Evolutionary conservation across 768 basidiomycete genomes (phyloP), one percentile per base, ranked within the genome.

Genomic region (Phanerochaete sordida): DNA sequence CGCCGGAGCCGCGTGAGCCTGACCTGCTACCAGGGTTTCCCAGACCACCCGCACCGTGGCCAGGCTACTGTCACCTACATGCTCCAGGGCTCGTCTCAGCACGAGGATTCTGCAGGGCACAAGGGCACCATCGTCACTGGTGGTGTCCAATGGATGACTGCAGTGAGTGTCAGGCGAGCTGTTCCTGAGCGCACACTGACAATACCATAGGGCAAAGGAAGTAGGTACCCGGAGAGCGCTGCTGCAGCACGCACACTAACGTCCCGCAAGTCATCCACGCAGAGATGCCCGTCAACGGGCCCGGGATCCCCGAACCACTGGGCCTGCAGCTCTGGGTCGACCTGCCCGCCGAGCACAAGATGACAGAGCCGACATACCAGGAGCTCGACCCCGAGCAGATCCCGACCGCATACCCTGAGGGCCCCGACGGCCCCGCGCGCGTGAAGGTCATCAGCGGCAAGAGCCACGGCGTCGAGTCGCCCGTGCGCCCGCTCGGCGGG

Each of bases 131-230:
- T 92, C 55, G 73, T 83, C 43, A 69, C 86, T 9, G 95, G 95
- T 3, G 96, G 94, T 51, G 87, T 97, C 1, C 95, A 98, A 69
- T 97, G 95, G 93, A 96, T 96, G 95, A 86, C 83, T 71, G 90
- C 90, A 15, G 89, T 87, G 58, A 75, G 83, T 72, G 33, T 2
- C 23, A 9, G 5, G 39, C 19, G 1, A 19, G 37, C 3, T 21
- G 5, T 1, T n/a, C n/a, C 63, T 46, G 37, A 57, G 48, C 27
- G 13, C 50, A 49, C 15, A 5, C n/a, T 23, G 54, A 48, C 47
- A 19, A 24, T 26, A 2, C 35, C 51, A 31, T 21, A 77, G 79
- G 83, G 83, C 35, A 77, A 77, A 67, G 91, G 91, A 50, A 90
- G 76, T 77, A 44, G 74, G 75, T 64, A 16, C 39, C 3, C 19